phyloP scores from a whole-genome alignment of 768 basidiomycete genomes.

The Phanerodontia chrysosporium region DNA sequence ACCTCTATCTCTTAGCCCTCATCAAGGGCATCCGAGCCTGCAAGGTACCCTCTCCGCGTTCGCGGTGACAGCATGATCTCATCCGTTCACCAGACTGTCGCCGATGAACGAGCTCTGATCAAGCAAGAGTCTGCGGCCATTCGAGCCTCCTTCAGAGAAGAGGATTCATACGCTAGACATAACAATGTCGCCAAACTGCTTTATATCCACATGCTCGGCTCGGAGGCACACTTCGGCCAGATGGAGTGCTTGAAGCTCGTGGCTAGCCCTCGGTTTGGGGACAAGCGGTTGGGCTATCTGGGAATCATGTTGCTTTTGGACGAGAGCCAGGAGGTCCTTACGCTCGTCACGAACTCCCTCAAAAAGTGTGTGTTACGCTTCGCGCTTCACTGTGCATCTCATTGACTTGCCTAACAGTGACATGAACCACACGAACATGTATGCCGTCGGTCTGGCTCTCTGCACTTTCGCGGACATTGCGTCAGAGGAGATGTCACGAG shows the following conservation, averaged over 20 bases:
- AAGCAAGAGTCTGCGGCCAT: constrained; percentile 97
- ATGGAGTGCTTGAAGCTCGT: constrained; percentile 96
- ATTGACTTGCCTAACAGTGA: constrained; percentile 53
- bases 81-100: constrained; percentile 69
- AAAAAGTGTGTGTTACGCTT: constrained; percentile 71
- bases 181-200: constrained; percentile 97
- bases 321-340: constrained; percentile 96
- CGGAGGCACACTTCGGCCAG: constrained; percentile 98
- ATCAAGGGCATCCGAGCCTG: constrained; percentile 98
- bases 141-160: constrained; percentile 93
- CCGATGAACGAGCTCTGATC: constrained; percentile 95
- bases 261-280: constrained; percentile 90
- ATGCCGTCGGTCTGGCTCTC: constrained; percentile 92
- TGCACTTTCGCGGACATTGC: constrained; percentile 99
- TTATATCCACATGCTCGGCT: constrained; percentile 99
- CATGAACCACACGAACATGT: constrained; percentile 99
- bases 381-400: neutral
- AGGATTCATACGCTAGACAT: constrained; percentile 91
- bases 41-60: constrained; percentile 51
- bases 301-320: constrained; percentile 97
- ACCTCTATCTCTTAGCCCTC: constrained; percentile 54
- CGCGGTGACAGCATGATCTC: constrained; percentile 13
- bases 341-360: constrained; percentile 94
- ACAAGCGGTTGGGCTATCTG: constrained; percentile 94
- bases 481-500: constrained; percentile 98